Base-by-base conservation (phyloP, 176 grass and related monocot genomes). In the Aegilops sharonensis region DNA sequence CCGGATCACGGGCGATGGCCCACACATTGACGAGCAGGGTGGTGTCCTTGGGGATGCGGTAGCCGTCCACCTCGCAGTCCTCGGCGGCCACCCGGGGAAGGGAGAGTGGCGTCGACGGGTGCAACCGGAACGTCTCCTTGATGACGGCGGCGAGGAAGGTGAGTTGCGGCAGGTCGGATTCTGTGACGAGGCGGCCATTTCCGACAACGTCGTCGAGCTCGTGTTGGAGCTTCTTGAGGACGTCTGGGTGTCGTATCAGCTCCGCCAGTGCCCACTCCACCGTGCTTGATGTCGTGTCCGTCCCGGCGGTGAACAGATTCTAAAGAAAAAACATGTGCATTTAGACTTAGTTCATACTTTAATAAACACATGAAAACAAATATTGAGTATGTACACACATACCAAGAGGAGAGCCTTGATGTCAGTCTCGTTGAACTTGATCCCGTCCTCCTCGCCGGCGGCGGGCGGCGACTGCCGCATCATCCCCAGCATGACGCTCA, bases 51-150 rank as follows among this genome's bases (percentile, higher is more conserved):
- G 94, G 89, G 11, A 96, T 27, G 25, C 17, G 25, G 85, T 83
- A 93, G 23, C 94, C 91, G 2, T 61, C 75, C 1, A 93, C 86
- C 78, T 88, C 89, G 23, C 91, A 96, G 0, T 65, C 84, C 21
- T 91, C 68, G 5, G 85, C 74, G 0, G 90, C 86, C 31, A 93
- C 60, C 37, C 94, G 83, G 0, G 91, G 94, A 2, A 96, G 91
- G 12, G 91, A 93, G 4, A 96, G 94, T 1, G 94, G 91, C 0
- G 94, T 96, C 2, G 94, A 93, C 0, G 94, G 91, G 69, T 96
- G 94, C n/a, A 93, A 72, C 0, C 94, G 87, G 43, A 96, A 96
- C 0, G 88, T 86, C 69, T 96, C 94, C 52, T 93, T 96, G 69
- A 89, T 79, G 56, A 93, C 75, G 2, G 94, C 94, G 1, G 63